Percentiles rank a stretch among this genome's conserved stretches.
Conservation (phyloP, 805 yeast species). For the Metschnikowia corniflorae region DNA sequence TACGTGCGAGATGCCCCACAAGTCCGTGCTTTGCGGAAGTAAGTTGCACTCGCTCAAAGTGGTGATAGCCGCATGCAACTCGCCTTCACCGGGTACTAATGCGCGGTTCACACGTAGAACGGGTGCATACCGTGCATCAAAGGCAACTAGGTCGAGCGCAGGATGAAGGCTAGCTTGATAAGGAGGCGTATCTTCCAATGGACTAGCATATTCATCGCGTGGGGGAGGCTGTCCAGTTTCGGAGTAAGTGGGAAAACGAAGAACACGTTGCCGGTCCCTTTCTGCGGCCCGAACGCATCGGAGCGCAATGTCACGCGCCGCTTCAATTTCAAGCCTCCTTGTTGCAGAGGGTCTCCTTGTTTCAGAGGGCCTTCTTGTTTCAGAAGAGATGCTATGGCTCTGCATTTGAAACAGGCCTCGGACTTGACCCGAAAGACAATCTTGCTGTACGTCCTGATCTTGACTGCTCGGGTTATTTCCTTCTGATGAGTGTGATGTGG, state of each 20-base stretch:
- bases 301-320: conserved; percentile 8
- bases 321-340: not conserved
- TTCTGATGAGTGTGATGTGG: too few relatives aligned
- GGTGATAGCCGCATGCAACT: conserved; percentile 19
- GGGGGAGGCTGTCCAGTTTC: conserved; percentile 7
- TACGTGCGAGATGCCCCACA: conserved; percentile 23
- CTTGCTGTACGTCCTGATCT: too few relatives aligned
- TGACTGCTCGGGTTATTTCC: too few relatives aligned
- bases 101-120: conserved; percentile 22
- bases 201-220: conserved; percentile 11
- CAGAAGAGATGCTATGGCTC: not conserved
- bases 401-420: not conserved
- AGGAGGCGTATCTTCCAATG: conserved; percentile 20
- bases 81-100: conserved; percentile 18
- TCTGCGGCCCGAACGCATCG: conserved; percentile 16
- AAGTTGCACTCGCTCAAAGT: conserved; percentile 20
- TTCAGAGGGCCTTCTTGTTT: too few relatives aligned
- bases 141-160: conserved; percentile 21
- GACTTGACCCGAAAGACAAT: too few relatives aligned
- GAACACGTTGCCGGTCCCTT: conserved; percentile 14
- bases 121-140: conserved; percentile 25
- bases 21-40: conserved; percentile 21
- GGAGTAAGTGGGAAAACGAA: conserved; percentile 1
- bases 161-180: conserved; percentile 21
- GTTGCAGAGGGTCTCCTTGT: too few relatives aligned